Evolutionary conservation across 2,329 filamentous ascomycete genomes (phyloP), one percentile per base, ranked within the genome.

Genomic region (Dothideomycetidae sp.): DNA sequence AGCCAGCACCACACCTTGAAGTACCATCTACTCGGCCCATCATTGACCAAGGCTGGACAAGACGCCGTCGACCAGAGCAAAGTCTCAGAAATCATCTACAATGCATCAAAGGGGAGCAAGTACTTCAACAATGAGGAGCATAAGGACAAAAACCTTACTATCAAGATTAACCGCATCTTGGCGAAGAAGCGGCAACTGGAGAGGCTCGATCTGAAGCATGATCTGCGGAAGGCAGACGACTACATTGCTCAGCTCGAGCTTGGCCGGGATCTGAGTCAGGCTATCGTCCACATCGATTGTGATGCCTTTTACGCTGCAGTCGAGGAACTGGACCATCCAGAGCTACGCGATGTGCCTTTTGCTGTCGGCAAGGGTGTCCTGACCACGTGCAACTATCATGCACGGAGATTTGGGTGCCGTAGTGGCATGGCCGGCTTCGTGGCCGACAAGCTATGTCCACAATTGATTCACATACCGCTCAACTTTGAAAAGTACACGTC

Each of bases 271-370:
- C 63, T 98, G 23, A 78, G 77, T 1, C 90, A 96, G 55, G 67
- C 74, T 40, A 73, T 96, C 15, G 79, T 96, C 1, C 90, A 98
- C 54, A 72, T 96, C 33, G 90, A 98, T 56, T 96, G 90, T 58
- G 90, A 98, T 63, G 90, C 90, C 11, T 98, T 98, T 58, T 98
- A 90, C 52, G 90, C 90, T 1, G 84, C 90, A 0, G 90, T 96
- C 1, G 90, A 96, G 56, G 82, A 69, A 51, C 55, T 70, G 30
- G 64, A 70, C 45, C 70, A 79, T 1, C 90, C 88, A 0, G 86
- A 93, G 53, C 68, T 98, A 31, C 81, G 80, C 42, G 67, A 85
- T 28, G 64, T 93, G 0, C 90, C 90, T 1, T 94, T 98, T 61
- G 85, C 88, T 0, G 90, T 98, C 0, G 90, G 90, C 1, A 71